Conservation (phyloP, 2,329 filamentous ascomycete species). For the Pyricularia pennisetigena region DNA sequence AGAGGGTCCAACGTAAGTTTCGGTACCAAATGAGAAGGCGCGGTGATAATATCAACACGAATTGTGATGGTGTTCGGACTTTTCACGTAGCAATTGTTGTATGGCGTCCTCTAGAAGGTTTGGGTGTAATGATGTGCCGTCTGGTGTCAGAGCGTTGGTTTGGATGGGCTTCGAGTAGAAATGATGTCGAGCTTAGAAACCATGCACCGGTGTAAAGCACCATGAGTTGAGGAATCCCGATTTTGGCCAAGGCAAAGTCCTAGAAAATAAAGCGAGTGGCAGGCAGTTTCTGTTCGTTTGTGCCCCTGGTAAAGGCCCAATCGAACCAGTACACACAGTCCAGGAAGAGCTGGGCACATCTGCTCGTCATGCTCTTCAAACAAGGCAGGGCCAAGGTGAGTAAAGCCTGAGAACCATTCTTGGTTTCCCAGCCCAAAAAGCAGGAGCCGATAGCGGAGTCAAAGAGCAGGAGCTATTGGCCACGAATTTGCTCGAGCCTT, state of each 20-base stretch:
- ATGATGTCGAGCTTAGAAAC: neutral
- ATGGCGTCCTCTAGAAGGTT: neutral
- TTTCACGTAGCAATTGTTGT: neutral
- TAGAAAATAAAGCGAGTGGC: neutral
- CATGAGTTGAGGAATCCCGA: neutral
- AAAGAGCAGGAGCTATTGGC: neutral
- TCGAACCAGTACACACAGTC: neutral
- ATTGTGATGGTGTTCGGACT: neutral
- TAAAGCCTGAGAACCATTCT: neutral
- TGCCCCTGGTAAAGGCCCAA: neutral
- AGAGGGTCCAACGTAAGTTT: neutral
- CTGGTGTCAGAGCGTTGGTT: neutral
- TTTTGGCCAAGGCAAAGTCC: neutral
- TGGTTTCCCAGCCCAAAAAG: neutral
- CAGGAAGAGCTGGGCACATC: neutral
- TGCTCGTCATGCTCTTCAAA: neutral
- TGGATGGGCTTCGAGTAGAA: neutral
- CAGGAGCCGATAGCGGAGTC: neutral
- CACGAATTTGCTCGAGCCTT: neutral
- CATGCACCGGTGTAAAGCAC: neutral
- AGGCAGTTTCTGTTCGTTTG: neutral
- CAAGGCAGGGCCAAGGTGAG: neutral
- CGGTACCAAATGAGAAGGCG: neutral
- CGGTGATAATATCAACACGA: neutral
- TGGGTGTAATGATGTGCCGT: neutral